Evolutionary conservation across 331 rosid genomes (phyloP).

Genomic region (Pyrus hybrid): DNA sequence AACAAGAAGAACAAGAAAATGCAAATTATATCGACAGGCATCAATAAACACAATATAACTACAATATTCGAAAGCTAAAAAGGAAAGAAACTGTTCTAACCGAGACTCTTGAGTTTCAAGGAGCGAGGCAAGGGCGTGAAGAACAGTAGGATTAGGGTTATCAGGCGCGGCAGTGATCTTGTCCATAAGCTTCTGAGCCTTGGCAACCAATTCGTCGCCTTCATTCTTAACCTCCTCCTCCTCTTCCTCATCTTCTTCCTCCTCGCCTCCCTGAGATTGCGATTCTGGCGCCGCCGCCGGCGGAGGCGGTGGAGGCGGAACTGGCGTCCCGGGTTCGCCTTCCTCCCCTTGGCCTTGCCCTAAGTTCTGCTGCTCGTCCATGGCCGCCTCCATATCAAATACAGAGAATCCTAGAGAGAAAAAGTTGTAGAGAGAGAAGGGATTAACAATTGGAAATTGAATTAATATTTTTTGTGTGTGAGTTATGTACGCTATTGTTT

Average conservation of each 20-base stretch:
- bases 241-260: conserved; percentile 35
- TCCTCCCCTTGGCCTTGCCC: conserved; percentile 21
- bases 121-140: conserved; percentile 82
- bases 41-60: background rate
- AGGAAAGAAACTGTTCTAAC: conserved; percentile 15
- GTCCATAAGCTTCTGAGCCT: conserved; percentile 78
- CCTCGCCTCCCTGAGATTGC: conserved; percentile 22
- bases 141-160: conserved; percentile 64
- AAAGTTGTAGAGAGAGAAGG: background rate
- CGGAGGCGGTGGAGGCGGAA: conserved; percentile 16
- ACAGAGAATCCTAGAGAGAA: background rate
- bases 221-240: conserved; percentile 66
- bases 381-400: conserved; percentile 29
- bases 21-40: background rate
- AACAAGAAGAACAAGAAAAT: background rate
- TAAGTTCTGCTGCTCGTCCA: conserved; percentile 48
- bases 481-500: background rate
- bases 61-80: no score
- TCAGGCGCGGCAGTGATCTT: conserved; percentile 66
- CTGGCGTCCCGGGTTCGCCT: conserved; percentile 8
- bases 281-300: conserved; percentile 23
- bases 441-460: background rate
- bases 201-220: conserved; percentile 63
- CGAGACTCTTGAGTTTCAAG: conserved; percentile 71
- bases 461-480: background rate